Evolutionary conservation across 129 eudicot species (phyloP).

Genomic region (Kitagawia praeruptora): DNA sequence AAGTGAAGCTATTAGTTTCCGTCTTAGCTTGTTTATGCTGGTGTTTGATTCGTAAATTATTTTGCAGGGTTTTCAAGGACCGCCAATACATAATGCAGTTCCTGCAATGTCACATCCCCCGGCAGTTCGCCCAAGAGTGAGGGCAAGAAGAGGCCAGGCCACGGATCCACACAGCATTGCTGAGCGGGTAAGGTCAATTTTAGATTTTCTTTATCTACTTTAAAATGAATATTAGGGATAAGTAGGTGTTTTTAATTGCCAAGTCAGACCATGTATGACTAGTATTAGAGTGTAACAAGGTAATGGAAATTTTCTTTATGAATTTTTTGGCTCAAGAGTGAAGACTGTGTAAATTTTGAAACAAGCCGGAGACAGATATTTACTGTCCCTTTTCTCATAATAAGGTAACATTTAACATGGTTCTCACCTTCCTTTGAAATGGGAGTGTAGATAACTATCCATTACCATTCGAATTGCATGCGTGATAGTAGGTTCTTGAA

Average conservation of each 20-base stretch:
- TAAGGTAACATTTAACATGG: not conserved
- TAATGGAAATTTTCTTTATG: not conserved
- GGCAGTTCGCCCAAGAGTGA: constrained; percentile 77
- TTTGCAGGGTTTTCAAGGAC: constrained; percentile 69
- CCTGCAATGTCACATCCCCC: constrained; percentile 75
- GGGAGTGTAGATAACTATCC: not conserved
- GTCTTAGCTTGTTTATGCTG: not conserved
- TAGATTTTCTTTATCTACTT: not conserved
- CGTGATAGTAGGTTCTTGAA: not conserved
- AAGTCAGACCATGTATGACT: not conserved
- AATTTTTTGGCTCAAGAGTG: not conserved
- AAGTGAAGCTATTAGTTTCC: not conserved
- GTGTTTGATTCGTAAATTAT: constrained; percentile 14
- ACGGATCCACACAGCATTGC: constrained; percentile 99
- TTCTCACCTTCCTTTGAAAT: not conserved
- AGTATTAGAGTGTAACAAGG: not conserved
- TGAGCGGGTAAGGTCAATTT: constrained; percentile 62
- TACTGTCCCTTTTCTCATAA: not conserved
- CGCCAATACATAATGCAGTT: constrained; percentile 53
- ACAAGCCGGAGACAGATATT: not conserved
- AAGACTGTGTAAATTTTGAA: not conserved
- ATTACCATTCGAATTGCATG: not conserved
- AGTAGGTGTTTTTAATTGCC: not conserved
- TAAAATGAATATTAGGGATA: not conserved
- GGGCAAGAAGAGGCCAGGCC: constrained; percentile 96